Base-by-base conservation (phyloP, 108 stramenopile genomes). In the Cyclotella cryptica region DNA sequence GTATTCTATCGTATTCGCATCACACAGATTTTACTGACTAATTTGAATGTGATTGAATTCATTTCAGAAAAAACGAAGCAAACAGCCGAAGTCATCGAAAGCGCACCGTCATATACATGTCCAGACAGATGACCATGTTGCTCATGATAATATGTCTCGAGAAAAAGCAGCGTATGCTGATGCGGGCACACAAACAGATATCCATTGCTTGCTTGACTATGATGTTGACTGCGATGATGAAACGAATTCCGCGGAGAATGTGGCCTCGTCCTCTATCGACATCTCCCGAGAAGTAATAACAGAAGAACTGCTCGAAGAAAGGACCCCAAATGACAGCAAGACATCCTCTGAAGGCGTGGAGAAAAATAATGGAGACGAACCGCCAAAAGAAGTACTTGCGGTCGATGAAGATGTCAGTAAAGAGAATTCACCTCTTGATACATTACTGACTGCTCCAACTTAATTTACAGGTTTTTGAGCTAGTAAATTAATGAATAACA, bases 121-220 rank as follows among this genome's bases (percentile, higher is more conserved):
- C 1, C 65, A 47, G 46, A 66, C 65, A 46, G 46, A 47, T 47
- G 65, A 46, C 24, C 15, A 47, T 26, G n/a, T n/a, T n/a, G n/a
- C 45, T 47, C 10, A 49, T 26, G 21, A 45, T 22, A 12, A 28
- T 47, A 17, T 17, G 27, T 17, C 7, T 39, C 29, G 15, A 11
- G 43, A 59, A 19, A 17, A 46, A 71, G 17, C 39, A 21, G 29
- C 6, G 21, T 18, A 30, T 19, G 24, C 18, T 28, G 15, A 49
- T 52, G 39, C 49, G 26, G 26, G 45, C 29, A 49, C 72, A 41
- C 47, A 73, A 63, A 60, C 47, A 30, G 60, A 62, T 13, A 52
- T 47, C 18, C 45, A 28, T 10, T 72, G 58, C 7, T 61, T 9
- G 44, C 44, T 44, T 18, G 28, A 47, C n/a, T 41, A 55, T 22